These are phyloP conservation scores for Agastache rugosa DNA, from an alignment of 257 asterid genomes.

Conservation along the genomic window DNA sequence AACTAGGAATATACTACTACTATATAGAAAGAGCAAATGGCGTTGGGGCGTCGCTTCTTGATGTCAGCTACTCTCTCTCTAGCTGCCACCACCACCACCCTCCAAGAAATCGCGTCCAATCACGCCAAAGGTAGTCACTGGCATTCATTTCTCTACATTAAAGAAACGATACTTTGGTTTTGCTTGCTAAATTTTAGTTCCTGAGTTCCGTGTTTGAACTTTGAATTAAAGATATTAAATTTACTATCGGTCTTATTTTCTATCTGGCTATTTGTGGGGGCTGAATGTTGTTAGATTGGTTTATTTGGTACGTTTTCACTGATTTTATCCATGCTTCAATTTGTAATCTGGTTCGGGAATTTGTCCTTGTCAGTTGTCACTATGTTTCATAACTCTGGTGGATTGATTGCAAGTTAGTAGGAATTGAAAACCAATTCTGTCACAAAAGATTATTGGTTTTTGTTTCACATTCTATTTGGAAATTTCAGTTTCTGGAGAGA, in stretches of 20 bases:
- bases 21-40: slow-evolving; percentile 37
- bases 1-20: neutral
- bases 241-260: neutral
- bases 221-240: neutral
- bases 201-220: neutral
- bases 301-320: slow-evolving; percentile 1
- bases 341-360: neutral
- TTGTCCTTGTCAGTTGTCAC: neutral
- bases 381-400: neutral
- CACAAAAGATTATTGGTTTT: neutral
- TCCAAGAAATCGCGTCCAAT: slow-evolving; percentile 71
- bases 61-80: slow-evolving; percentile 54
- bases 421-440: slow-evolving; percentile 1
- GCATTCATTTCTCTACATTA: neutral
- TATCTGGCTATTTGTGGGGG: neutral
- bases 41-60: slow-evolving; percentile 45
- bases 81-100: slow-evolving; percentile 45
- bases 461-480: too few relatives aligned
- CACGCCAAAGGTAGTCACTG: slow-evolving; percentile 53
- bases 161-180: neutral
- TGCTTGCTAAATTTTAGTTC: neutral
- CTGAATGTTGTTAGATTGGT: slow-evolving; percentile 5
- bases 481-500: neutral
- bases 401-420: neutral
- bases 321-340: slow-evolving; percentile 12